Evolutionary conservation across 2,329 filamentous ascomycete species (phyloP).

Genomic region (Spiromastix sp.): DNA sequence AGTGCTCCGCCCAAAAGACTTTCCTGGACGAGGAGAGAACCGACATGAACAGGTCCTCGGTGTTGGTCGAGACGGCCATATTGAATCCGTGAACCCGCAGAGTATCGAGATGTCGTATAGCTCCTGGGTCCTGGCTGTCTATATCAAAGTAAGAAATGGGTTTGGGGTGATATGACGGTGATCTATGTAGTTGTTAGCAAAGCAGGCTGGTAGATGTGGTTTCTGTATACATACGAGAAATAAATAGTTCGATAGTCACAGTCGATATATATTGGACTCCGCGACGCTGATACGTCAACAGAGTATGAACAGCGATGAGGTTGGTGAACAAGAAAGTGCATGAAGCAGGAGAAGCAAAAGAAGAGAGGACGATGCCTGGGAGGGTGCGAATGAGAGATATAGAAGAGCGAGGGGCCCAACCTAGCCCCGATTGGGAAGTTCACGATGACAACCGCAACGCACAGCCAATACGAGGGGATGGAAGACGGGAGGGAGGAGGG

Average conservation of each 20-base stretch:
- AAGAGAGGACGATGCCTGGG: no score
- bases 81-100: slow-evolving; percentile 3
- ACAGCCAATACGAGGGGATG: neutral
- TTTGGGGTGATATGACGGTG: neutral
- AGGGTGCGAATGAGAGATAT: neutral
- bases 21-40: slow-evolving; percentile 33
- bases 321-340: neutral
- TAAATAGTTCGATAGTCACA: no score
- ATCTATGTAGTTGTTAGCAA: neutral
- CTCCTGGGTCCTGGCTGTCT: neutral
- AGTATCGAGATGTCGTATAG: neutral
- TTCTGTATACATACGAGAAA: neutral
- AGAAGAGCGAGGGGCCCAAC: neutral
- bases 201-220: neutral
- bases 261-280: neutral
- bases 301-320: neutral
- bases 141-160: neutral
- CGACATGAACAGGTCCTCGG: slow-evolving; percentile 30
- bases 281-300: no score
- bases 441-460: no score
- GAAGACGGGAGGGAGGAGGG: neutral
- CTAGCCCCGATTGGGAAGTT: neutral
- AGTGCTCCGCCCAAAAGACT: slow-evolving; percentile 30
- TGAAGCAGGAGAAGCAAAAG: neutral
- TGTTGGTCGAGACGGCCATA: slow-evolving; percentile 26